Evolutionary conservation across 352 stramenopile species (phyloP), one percentile per base, ranked within the genome.

Genomic region (Phytophthora brassicae): DNA sequence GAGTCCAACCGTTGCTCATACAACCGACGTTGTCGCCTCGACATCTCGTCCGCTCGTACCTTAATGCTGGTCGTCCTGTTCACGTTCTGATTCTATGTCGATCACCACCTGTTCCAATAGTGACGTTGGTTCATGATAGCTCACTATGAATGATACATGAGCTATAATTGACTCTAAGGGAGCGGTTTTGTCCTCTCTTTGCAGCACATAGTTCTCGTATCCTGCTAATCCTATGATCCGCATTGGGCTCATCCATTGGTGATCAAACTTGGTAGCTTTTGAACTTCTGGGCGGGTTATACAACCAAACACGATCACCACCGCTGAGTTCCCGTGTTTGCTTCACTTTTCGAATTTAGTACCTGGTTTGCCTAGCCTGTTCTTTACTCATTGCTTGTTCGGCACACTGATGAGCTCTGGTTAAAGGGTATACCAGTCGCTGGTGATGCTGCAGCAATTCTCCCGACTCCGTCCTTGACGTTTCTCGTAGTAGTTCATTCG

Each of bases 201-300:
- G 6, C n/a, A 56, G n/a, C 12, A 28, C 22, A 11, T 11, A 42
- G 24, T 62, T 63, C 35, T 63, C 56, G 19, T 28, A 53, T 1
- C 45, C 41, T 2, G 35, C 56, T 6, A 23, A 19, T 14, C 41
- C 56, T 2, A 36, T 3, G 3, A 63, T 46, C 17, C 14, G 20
- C 1, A 17, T 38, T 2, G 56, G 56, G 5, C 54, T 35, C 6
- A 49, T 19, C 54, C 44, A 62, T 16, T 41, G 33, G n/a, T 62
- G 54, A 1, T 38, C 54, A 2, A 48, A 33, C 22, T 62, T 62
- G 1, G 54, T 49, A 2, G 48, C 23, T 13, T 28, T 47, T 12
- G 11, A 12, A 11, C 38, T 19, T 14, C 38, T 22, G 3, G 50
- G 50, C 12, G 50, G 38, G 4, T 16, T 38, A 35, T 29, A 29